Base-by-base conservation (phyloP, 2,329 filamentous ascomycete genomes). In the Fusarium sp. region DNA sequence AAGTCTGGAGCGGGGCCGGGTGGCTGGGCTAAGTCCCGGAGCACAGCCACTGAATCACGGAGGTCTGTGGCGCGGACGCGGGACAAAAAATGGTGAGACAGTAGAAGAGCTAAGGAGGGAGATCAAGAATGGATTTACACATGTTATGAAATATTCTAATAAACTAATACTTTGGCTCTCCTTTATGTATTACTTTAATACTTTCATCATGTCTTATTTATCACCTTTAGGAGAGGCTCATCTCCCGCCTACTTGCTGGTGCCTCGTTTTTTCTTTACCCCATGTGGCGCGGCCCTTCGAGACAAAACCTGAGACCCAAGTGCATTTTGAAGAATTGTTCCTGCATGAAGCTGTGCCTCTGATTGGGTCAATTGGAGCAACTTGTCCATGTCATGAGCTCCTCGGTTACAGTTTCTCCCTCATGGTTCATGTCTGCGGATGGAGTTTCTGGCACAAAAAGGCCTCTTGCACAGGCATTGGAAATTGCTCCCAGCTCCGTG, bases 401-500 rank as follows among this genome's bases (percentile, higher is more conserved):
- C 44, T 49, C 44, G 44, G 44, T n/a, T 49, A 27, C 23, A 27
- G 3, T 36, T 54, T 54, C 18, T 34, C 18, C 18, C 13, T 54
- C 18, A 23, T 54, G 7, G 50, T 54, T 54, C 50, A 54, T 54
- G 31, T 55, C 20, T 40, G 51, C 23, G 20, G 13, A 55, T 38
- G 34, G 51, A 55, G 33, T 55, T 53, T 53, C n/a, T n/a, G 20
- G 50, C 50, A 54, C 14, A 23, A 51, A 34, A 27, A 49, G 44
- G 20, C 42, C 20, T 27, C 44, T 31, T 31, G 9, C 54, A 23
- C 56, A 60, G 44, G 61, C 61, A 65, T 60, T 64, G 46, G 36
- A 49, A 61, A 58, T 58, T 33, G 13, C 55, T 62, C 62, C 59
- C 46, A 55, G 53, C 38, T 58, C 57, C 51, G 33, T 68, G 65